Evolutionary conservation across 306 rosid species (phyloP).

Genomic region (Trichosanthes truncata): DNA sequence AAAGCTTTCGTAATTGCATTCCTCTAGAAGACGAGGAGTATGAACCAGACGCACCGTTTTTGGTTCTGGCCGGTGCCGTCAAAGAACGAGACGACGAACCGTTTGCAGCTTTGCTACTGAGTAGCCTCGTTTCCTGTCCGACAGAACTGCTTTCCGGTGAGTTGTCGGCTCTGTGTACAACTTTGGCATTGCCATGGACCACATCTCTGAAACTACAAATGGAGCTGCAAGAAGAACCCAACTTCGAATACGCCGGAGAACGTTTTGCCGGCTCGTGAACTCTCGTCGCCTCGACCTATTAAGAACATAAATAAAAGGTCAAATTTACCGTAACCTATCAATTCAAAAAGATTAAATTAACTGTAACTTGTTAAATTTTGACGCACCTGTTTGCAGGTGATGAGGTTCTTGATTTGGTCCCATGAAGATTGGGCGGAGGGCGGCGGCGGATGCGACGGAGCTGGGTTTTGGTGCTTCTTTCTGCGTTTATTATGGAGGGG

Average conservation of each 20-base stretch:
- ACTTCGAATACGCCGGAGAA: constrained; percentile 34
- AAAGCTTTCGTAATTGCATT: constrained; percentile 83
- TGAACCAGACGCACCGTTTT: constrained; percentile 16
- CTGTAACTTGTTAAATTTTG: too few species aligned
- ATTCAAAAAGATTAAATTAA: too few species aligned
- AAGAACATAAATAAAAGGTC: too few species aligned
- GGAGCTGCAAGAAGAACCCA: constrained; percentile 87
- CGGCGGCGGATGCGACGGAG: not conserved
- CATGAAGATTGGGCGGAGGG: constrained; percentile 37
- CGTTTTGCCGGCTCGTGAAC: constrained; percentile 68
- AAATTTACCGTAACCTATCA: too few species aligned
- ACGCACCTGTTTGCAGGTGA: constrained; percentile 67
- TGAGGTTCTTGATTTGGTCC: constrained; percentile 85
- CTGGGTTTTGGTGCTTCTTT: constrained; percentile 24
- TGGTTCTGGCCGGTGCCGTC: constrained; percentile 36
- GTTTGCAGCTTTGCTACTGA: constrained; percentile 32
- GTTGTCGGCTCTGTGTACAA: constrained; percentile 72
- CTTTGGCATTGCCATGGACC: constrained; percentile 72
- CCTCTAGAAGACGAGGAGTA: constrained; percentile 55
- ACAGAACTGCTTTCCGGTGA: constrained; percentile 83
- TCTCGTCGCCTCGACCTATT: constrained; percentile 34
- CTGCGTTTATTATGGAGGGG: constrained; percentile 16
- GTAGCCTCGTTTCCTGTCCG: constrained; percentile 64
- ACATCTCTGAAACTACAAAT: constrained; percentile 88
- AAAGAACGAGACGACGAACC: constrained; percentile 27